Base-by-base conservation (phyloP, 2,329 filamentous ascomycete species). In the Pleochaeta shiraiana region DNA sequence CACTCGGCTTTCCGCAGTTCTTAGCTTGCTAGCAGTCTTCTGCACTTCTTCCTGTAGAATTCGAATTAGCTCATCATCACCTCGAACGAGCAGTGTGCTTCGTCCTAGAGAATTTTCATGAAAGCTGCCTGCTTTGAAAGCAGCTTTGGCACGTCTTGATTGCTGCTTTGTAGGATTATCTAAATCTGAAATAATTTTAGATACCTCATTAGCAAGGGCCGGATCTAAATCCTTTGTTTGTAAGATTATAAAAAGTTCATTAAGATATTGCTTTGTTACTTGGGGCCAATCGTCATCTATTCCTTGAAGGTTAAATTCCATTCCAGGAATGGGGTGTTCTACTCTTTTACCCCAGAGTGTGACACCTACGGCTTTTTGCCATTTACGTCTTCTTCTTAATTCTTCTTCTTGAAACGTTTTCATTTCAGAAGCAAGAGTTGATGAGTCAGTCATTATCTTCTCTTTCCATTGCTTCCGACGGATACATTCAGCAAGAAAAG, bases 351-450 rank as follows among this genome's bases (percentile, higher is more conserved):
- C 76, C 19, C 83, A 84, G 65, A 86, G 53, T 85, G 84, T 70
- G 85, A 63, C 85, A 7, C 88, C 90, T 59, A 95, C 86, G 68
- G 82, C 86, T 71, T 90, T 95, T 66, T 92, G 81, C 93, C 93
- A 98, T 71, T 88, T 95, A 70, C 87, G 88, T 57, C 93, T 82
- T 63, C 93, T 81, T 70, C 92, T 90, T 63, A 88, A 82, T 73
- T 98, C 93, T 74, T 97, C 93, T 66, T 96, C 91, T 71, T 93
- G 89, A 68, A 95, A 92, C 0, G 88, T 78, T 1, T 90, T 89
- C 81, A 97, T 89, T 72, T 97, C 92, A 73, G 97, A 95, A 30
- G 90, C 90, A 30, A 98, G 77, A 0, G 87, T 89, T 1, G 88
- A 85, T 0, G 92, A 93, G 70, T 97, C 93, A 1, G 83, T 81